Evolutionary conservation across 2,329 filamentous ascomycete species (phyloP), one percentile per base, ranked within the genome.

Genomic region (Sporothrix inflata): DNA sequence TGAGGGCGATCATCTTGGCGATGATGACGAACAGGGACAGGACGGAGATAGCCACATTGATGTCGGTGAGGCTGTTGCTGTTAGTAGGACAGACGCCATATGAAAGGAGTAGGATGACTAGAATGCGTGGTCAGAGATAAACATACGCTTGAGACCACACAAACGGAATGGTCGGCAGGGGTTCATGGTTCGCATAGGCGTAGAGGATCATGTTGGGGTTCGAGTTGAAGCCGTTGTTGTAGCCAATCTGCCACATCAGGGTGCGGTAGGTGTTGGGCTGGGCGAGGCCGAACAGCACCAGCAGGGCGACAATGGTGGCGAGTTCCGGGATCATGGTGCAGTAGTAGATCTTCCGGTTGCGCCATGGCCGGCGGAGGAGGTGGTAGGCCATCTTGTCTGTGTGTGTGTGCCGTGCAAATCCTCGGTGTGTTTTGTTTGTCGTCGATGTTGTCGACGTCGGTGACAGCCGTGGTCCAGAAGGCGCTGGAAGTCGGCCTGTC

Each of bases 1-100:
- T 88, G 81, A 88, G 90, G 77, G 88, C 85, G 74, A 91, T 88
- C 75, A 88, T 85, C 83, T 94, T 94, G 79, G 86, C 84, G 60
- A 94, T 86, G 74, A 93, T 86, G 79, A 94, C 85, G 83, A 95
- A 95, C 79, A 92, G 90, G 72, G 89, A 90, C 70, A 94, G 84
- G 75, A 95, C 87, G 49, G 91, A 91, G 76, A 94, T 91, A 78
- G 91, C 90, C 76, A 94, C 88, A 78, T 94, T 94, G 82, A 88
- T 93, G 76, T 91, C 85, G 65, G 92, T 94, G 74, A 93, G 84
- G 71, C 92, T 75, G 71, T 14, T 67, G 4, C 6, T 72, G 34
- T 49, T 38, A 61, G 63, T n/a, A 60, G 55, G 53, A 19, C 12
- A 42, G n/a, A 8, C 19, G 19, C 12, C 2, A 16, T n/a, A 21